phyloP scores from a whole-genome alignment of 768 basidiomycete species.

The Ramaria sp. region DNA sequence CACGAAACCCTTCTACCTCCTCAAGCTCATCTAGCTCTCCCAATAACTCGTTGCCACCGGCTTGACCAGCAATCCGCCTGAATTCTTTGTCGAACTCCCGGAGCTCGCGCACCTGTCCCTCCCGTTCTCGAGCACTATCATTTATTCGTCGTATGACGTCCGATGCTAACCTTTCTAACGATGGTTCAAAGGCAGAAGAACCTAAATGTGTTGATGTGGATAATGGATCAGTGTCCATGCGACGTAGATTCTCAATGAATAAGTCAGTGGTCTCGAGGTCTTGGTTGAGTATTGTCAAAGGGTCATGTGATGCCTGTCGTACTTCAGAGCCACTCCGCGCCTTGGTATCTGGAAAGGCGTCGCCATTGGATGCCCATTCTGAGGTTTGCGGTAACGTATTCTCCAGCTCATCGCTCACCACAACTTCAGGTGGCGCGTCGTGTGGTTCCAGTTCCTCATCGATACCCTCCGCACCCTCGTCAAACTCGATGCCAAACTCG shows the following conservation, averaged over 20 bases:
- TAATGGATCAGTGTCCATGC: constrained; percentile 47
- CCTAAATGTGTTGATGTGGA: constrained; percentile 15
- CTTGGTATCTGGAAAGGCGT: constrained; percentile 17
- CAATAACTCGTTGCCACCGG: constrained; percentile 66
- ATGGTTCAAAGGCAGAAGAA: constrained; percentile 19
- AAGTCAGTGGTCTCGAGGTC: constrained; percentile 70
- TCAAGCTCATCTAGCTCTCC: constrained; percentile 57
- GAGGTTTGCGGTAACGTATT: not conserved
- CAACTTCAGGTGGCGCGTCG: constrained; percentile 1
- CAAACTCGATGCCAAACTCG: constrained; percentile 85
- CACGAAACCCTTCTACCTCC: constrained; percentile 33
- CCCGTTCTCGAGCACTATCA: constrained; percentile 64
- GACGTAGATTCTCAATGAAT: constrained; percentile 63
- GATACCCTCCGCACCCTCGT: constrained; percentile 68
- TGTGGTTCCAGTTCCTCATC: constrained; percentile 32
- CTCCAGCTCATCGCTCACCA: constrained; percentile 3
- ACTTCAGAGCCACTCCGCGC: constrained; percentile 27
- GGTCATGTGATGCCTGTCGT: constrained; percentile 34
- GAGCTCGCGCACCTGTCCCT: constrained; percentile 71
- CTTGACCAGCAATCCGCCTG: constrained; percentile 62
- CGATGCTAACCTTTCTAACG: constrained; percentile 60
- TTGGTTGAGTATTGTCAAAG: constrained; percentile 62
- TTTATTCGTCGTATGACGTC: constrained; percentile 71
- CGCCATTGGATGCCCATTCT: constrained; percentile 15
- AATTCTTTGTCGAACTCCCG: constrained; percentile 74